Conservation (phyloP, 495 filamentous ascomycete species). For the Bacidia rubella region DNA sequence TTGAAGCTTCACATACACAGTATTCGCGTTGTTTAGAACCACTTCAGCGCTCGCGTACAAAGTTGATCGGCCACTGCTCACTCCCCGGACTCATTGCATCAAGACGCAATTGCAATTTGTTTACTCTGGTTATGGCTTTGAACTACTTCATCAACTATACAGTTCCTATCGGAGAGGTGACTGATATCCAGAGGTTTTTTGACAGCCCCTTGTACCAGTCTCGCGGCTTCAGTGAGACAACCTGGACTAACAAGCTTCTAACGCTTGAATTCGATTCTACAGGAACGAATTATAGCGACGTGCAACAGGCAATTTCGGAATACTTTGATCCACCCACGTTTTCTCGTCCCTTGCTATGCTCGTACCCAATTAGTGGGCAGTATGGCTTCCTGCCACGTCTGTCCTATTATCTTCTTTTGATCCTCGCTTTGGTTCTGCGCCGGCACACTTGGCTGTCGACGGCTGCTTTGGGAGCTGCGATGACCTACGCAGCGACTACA, state of each 20-base stretch:
- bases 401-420: neutral
- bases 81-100: no score
- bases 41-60: no score
- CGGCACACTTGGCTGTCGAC: slow-evolving; percentile 1
- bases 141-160: no score
- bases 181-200: no score
- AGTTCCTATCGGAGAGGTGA: no score
- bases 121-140: no score
- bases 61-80: no score
- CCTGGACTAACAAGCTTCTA: neutral
- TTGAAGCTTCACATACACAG: no score
- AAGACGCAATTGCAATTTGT: no score
- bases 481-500: slow-evolving; percentile 1
- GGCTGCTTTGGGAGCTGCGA: neutral
- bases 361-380: slow-evolving; percentile 17
- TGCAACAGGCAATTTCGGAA: neutral
- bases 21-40: no score
- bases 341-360: slow-evolving; percentile 17
- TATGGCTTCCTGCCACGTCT: slow-evolving; percentile 5
- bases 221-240: no score
- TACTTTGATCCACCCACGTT: neutral
- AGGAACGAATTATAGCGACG: neutral
- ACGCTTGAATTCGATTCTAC: neutral
- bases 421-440: neutral
- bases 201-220: no score